phyloP scores from a whole-genome alignment of 1,284 basidiomycete genomes.

The Peniophora sp. region DNA sequence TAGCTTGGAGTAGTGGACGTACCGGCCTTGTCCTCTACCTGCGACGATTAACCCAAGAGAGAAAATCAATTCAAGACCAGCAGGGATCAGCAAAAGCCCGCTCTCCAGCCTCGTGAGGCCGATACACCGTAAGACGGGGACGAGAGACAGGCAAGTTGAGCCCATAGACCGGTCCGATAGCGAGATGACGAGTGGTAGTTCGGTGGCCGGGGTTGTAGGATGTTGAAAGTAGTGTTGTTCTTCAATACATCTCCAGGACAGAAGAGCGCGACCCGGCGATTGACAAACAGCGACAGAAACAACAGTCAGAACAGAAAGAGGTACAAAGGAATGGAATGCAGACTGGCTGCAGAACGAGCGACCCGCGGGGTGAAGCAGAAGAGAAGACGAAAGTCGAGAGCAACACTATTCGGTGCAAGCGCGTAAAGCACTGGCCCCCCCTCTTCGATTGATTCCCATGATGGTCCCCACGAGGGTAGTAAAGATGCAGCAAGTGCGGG shows the following conservation, averaged over 20 bases:
- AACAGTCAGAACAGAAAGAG: slow-evolving; percentile 3
- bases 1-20: slow-evolving; percentile 20
- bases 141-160: slow-evolving; percentile 52
- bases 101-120: slow-evolving; percentile 41
- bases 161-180: slow-evolving; percentile 22
- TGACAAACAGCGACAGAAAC: no score
- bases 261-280: slow-evolving; percentile 11
- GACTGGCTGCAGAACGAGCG: slow-evolving; percentile 25
- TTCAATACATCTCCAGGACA: slow-evolving; percentile 2
- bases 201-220: not conserved
- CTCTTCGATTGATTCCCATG: not conserved
- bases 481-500: not conserved
- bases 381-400: slow-evolving; percentile 7
- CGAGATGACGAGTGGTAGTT: no score
- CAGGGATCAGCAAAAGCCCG: slow-evolving; percentile 49
- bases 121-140: slow-evolving; percentile 63
- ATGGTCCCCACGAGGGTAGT: not conserved
- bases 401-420: slow-evolving; percentile 4
- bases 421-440: not conserved
- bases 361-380: slow-evolving; percentile 12
- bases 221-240: slow-evolving; percentile 7
- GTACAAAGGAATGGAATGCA: slow-evolving; percentile 26
- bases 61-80: slow-evolving; percentile 53
- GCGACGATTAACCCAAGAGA: slow-evolving; percentile 42
- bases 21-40: slow-evolving; percentile 48